phyloP scores from a whole-genome alignment of 495 filamentous ascomycete species.

The Daldinia concentrica region DNA sequence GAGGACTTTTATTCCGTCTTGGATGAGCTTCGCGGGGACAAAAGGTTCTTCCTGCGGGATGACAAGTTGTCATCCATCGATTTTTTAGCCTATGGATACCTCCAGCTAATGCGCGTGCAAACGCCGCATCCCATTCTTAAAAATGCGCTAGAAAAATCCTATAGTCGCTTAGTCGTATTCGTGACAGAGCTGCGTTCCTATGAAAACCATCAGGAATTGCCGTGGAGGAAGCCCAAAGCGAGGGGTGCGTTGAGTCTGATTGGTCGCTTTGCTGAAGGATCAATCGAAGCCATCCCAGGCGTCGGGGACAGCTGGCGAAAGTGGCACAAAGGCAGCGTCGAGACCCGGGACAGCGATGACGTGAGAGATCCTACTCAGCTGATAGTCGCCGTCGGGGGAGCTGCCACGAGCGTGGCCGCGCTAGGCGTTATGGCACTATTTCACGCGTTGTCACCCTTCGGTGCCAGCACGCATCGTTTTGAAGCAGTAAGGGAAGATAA shows the following conservation, averaged over 20 bases:
- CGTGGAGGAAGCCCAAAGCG: constrained; percentile 26
- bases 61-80: constrained; percentile 69
- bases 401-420: constrained; percentile 35
- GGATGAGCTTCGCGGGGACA: constrained; percentile 63
- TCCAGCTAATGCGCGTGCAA: constrained; percentile 75
- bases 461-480: constrained; percentile 49
- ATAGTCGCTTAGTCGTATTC: constrained; percentile 63
- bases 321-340: constrained; percentile 43
- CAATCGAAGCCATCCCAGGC: constrained; percentile 43
- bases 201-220: constrained; percentile 26
- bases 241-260: constrained; percentile 35
- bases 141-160: constrained; percentile 67
- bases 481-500: constrained; percentile 23
- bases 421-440: constrained; percentile 40
- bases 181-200: constrained; percentile 58
- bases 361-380: constrained; percentile 38
- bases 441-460: constrained; percentile 43
- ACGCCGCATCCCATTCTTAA: constrained; percentile 77
- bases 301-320: constrained; percentile 41
- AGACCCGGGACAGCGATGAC: constrained; percentile 33
- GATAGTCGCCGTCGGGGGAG: constrained; percentile 33
- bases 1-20: constrained; percentile 75
- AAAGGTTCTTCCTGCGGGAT: constrained; percentile 63
- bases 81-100: constrained; percentile 79
- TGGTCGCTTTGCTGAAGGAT: constrained; percentile 46